Base-by-base conservation (phyloP, 345 rosid genomes). In the Arabis alpina region DNA sequence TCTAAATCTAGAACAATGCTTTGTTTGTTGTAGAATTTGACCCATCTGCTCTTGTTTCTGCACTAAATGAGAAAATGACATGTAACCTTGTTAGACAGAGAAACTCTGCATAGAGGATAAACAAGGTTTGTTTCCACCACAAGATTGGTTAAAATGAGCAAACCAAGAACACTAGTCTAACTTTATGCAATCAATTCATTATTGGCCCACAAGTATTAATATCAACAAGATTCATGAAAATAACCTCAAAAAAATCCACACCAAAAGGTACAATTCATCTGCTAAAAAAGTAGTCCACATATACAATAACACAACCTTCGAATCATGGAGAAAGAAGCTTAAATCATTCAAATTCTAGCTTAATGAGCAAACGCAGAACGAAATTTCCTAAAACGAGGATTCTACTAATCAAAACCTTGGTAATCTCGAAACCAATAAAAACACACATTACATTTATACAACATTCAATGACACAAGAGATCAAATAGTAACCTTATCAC, bases 41-140 rank as follows among this genome's bases (percentile, higher is more conserved):
- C 71, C 74, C 79, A 76, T 76, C 79, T 56, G 65, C 66, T 69
- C 79, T 69, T 41, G 68, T 76, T 69, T 69, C 75, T 76, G 79
- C 79, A 70, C 75, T 70, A 76, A 63, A 70, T 76, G 75, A 62
- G 75, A 70, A 63, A 70, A 42, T 4, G 79, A 70, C 75, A 34
- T 49, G 59, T 41, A 50, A 61, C 54, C 65, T 73, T 66, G 64
- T 55, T 32, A 62, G 70, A 69, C 61, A 63, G 25, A 69, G 53
- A 75, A 48, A 69, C 16, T 15, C 42, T 47, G 32, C 36, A 68
- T 34, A 61, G 14, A 44, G 63, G 36, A 32, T 24, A 43, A 41
- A 74, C 49, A 16, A 60, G 73, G 63, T 60, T 50, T 25, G 28
- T 42, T 44, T 39, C 23, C 55, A 5, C 32, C 32, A 32, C 45